phyloP scores from a whole-genome alignment of 2,329 filamentous ascomycete genomes.

The Claviceps pazoutovae region DNA sequence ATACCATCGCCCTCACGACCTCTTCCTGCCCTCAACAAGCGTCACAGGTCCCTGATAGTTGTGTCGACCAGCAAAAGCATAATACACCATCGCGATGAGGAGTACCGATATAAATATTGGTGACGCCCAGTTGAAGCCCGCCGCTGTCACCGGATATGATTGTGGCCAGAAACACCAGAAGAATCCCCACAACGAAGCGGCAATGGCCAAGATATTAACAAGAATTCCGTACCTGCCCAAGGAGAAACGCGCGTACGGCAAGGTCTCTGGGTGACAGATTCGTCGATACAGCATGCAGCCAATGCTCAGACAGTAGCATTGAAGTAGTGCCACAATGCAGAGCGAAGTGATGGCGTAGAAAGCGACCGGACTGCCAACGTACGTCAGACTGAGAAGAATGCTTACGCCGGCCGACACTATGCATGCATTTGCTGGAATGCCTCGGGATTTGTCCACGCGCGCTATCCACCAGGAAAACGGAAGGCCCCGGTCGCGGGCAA shows the following conservation, averaged over 20 bases:
- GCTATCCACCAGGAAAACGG: conserved; percentile 1
- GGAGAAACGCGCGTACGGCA: conserved; percentile 6
- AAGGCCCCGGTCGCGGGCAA: conserved; percentile 5
- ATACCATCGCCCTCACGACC: background rate
- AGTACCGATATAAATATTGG: conserved; percentile 3
- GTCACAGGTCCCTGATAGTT: conserved; percentile 6
- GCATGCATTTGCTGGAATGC: conserved; percentile 7
- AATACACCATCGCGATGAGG: conserved; percentile 4
- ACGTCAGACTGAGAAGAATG: conserved; percentile 6
- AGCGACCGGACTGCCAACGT: conserved; percentile 8
- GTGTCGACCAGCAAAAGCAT: conserved; percentile 2
- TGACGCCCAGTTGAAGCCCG: conserved; percentile 8
- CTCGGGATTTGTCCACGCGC: background rate
- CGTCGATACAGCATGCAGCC: conserved; percentile 8
- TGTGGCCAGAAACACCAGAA: conserved; percentile 10
- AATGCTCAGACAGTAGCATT: conserved; percentile 9
- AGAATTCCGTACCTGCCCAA: conserved; percentile 7
- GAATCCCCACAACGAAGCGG: conserved; percentile 6
- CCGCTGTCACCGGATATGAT: conserved; percentile 3
- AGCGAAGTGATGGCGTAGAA: conserved; percentile 10
- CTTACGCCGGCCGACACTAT: conserved; percentile 1
- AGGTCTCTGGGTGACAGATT: conserved; percentile 4
- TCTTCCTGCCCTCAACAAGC: conserved; percentile 6
- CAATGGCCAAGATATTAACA: conserved; percentile 4
- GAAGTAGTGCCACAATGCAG: conserved; percentile 5